Conservation (phyloP, 768 basidiomycete species). For the Rossbeevera mucosa region DNA sequence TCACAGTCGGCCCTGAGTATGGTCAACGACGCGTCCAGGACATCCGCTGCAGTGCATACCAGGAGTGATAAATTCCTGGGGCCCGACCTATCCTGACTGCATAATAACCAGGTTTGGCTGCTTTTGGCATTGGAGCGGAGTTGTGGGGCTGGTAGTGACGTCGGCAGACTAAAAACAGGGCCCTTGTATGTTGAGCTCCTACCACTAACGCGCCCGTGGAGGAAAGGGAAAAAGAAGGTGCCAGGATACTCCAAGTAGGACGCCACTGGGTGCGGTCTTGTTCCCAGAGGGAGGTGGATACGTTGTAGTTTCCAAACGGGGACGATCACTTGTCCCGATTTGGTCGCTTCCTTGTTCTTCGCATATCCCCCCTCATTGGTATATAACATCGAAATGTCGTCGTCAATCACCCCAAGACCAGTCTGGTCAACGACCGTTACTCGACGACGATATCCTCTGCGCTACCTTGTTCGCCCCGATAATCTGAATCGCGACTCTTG, state of each 20-base stretch:
- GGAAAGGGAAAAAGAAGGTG: background rate
- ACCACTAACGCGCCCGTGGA: background rate
- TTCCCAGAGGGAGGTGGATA: conserved; percentile 10
- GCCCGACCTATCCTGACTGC: conserved; percentile 63
- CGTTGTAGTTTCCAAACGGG: conserved; percentile 13
- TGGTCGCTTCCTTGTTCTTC: conserved; percentile 27
- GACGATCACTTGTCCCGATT: conserved; percentile 19
- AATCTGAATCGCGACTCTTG: background rate
- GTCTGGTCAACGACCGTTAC: conserved; percentile 5
- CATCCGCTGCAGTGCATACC: conserved; percentile 47
- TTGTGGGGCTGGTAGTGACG: background rate
- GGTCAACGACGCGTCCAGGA: conserved; percentile 22
- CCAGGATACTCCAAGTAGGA: background rate
- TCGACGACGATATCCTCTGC: conserved; percentile 6
- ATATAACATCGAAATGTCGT: conserved; percentile 26
- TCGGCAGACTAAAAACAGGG: background rate
- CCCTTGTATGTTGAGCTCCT: background rate
- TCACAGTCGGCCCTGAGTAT: conserved; percentile 64
- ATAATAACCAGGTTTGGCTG: conserved; percentile 53
- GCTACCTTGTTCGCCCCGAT: conserved; percentile 9
- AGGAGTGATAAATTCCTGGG: conserved; percentile 66
- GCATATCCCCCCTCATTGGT: conserved; percentile 2
- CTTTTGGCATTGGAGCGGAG: conserved; percentile 31
- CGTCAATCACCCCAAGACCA: conserved; percentile 3
- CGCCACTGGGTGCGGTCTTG: conserved; percentile 2